Evolutionary conservation across 73 alveolate genomes (phyloP), one percentile per base, ranked within the genome.

Genomic region (Uronychia setigera): DNA sequence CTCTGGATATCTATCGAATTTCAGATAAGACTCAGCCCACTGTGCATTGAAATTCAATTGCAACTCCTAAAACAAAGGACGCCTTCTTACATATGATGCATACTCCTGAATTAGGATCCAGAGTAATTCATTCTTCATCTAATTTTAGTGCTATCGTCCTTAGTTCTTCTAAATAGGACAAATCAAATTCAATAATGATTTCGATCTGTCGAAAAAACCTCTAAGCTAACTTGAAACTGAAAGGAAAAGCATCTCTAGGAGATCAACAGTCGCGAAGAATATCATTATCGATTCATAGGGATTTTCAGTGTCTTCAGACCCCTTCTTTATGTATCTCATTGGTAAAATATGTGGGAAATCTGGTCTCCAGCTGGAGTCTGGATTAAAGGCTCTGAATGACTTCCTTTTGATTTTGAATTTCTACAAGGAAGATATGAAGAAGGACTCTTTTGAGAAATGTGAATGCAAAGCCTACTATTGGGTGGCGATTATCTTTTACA

Each of bases 401-500:
- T 78, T 78, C 76, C 33, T 78, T 33, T 27, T 78, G 76, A 34
- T 78, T 27, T 33, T 78, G 9, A 78, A 32, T 27, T 78, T 31
- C 84, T 78, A 29, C 75, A 78, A 78, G 33, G 77, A 32, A 31
- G 84, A 78, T 32, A 78, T 78, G 84, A 34, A 35, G 31, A 29
- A 74, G 1, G 67, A 46, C n/a, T 19, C 19, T 11, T 0, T 74
- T 26, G 34, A 76, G 28, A 1, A 83, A 31, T 27, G 27, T 60
- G 75, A 32, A 29, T 28, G 57, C 74, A 83, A 83, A 58, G 77
- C 90, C 26, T 26, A 83, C 31, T 83, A 75, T 58, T 83, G 79
- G 58, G 32, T 32, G 0, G 90, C 83, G 27, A 0, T 83, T 9
- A 74, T 83, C 28, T 83, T 83, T 33, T 83, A 83, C 59, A 83